phyloP scores from a whole-genome alignment of 176 grass and related monocot species.

The Typha latifolia region DNA sequence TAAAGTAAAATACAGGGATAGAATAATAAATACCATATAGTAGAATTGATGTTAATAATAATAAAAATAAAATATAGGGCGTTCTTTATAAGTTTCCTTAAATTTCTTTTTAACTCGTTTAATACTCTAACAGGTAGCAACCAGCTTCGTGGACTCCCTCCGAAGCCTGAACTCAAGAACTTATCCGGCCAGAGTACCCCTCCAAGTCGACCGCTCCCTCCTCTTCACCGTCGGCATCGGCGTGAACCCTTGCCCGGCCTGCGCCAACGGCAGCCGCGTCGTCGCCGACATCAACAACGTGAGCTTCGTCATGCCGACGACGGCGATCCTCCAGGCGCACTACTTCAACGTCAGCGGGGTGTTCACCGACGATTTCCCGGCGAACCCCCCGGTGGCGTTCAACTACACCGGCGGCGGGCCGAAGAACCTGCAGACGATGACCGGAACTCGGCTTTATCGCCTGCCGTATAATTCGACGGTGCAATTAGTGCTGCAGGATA shows the following conservation, averaged over 20 bases:
- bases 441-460: slow-evolving; percentile 40
- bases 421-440: slow-evolving; percentile 30
- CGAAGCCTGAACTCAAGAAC: slow-evolving; percentile 45
- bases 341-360: slow-evolving; percentile 32
- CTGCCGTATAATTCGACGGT: slow-evolving; percentile 62
- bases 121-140: slow-evolving; percentile 14
- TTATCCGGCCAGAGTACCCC: slow-evolving; percentile 34
- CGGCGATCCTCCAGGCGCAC: slow-evolving; percentile 54
- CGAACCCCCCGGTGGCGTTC: slow-evolving; percentile 33
- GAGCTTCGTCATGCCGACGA: slow-evolving; percentile 55
- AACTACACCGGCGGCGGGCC: slow-evolving; percentile 12
- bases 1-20: too few relatives aligned
- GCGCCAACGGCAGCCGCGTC: slow-evolving; percentile 64
- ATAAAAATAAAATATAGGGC: too few relatives aligned
- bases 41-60: too few relatives aligned
- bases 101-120: too few relatives aligned
- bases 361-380: slow-evolving; percentile 63
- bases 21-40: too few relatives aligned
- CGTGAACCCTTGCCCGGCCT: slow-evolving; percentile 41
- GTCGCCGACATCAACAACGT: slow-evolving; percentile 82
- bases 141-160: slow-evolving; percentile 47
- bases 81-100: too few relatives aligned
- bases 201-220: slow-evolving; percentile 49
- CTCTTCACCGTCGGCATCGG: slow-evolving; percentile 73
- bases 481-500: slow-evolving; percentile 77